Evolutionary conservation across 2,329 filamentous ascomycete species (phyloP).

Genomic region (Epichloe festucae): DNA sequence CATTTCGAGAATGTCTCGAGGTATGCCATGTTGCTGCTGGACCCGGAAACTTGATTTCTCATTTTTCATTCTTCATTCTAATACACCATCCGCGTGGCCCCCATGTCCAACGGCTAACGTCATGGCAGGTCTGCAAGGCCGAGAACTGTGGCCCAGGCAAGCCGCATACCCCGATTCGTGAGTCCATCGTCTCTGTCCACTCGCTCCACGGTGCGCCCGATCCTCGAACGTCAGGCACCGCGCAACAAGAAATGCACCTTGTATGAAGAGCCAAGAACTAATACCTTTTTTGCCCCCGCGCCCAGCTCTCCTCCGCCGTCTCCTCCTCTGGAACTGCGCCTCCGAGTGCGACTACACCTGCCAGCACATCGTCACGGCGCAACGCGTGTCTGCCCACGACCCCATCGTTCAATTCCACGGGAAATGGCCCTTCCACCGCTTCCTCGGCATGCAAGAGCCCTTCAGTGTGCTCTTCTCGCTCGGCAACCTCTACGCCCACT

Average conservation of each 20-base stretch:
- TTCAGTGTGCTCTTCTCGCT: slow-evolving; percentile 88
- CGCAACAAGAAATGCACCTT: not conserved
- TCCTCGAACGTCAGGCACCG: too few relatives aligned
- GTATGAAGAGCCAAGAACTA: not conserved
- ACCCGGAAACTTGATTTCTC: not conserved
- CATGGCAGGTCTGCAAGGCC: slow-evolving; percentile 55
- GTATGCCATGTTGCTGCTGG: slow-evolving; percentile 30
- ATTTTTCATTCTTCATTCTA: too few relatives aligned
- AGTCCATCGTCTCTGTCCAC: slow-evolving; percentile 18
- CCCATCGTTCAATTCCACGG: slow-evolving; percentile 87
- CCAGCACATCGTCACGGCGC: slow-evolving; percentile 78
- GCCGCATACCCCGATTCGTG: slow-evolving; percentile 54
- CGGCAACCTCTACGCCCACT: slow-evolving; percentile 80
- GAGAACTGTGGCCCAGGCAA: slow-evolving; percentile 65
- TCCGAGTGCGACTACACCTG: slow-evolving; percentile 96
- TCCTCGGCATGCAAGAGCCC: slow-evolving; percentile 89
- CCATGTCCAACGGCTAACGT: not conserved
- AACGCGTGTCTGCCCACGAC: slow-evolving; percentile 51
- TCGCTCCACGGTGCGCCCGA: not conserved
- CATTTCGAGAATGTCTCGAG: slow-evolving; percentile 77
- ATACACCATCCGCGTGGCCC: too few relatives aligned
- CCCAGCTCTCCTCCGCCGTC: slow-evolving; percentile 66
- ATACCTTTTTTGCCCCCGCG: not conserved
- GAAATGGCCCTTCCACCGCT: slow-evolving; percentile 92
- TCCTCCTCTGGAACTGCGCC: slow-evolving; percentile 85